Conservation (phyloP, 2,329 filamentous ascomycete species). For the Hortaea sp. region DNA sequence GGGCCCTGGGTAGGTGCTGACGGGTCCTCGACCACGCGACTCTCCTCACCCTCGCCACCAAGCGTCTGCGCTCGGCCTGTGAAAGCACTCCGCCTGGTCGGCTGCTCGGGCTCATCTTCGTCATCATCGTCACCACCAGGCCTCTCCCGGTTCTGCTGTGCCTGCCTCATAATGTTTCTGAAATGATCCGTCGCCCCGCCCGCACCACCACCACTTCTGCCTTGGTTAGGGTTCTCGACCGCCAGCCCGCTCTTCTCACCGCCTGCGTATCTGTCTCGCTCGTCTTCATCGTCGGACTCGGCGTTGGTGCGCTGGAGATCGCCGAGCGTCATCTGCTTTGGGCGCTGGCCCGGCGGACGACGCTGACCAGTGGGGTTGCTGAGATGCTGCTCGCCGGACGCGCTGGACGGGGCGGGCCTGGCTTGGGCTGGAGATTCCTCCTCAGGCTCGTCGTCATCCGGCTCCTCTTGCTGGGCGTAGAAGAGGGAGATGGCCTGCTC, state of each 20-base stretch:
- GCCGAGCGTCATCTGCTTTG: conserved; percentile 31
- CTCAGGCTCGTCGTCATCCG: conserved; percentile 11
- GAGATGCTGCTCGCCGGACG: background rate
- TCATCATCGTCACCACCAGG: conserved; percentile 40
- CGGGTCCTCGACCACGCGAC: conserved; percentile 57
- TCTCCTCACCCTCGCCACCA: conserved; percentile 66
- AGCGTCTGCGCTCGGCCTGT: conserved; percentile 64
- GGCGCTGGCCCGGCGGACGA: conserved; percentile 11
- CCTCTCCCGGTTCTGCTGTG: conserved; percentile 47
- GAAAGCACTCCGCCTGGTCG: conserved; percentile 39
- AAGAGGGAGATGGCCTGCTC: conserved; percentile 35
- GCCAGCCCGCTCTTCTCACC: conserved; percentile 74
- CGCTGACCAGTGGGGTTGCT: conserved; percentile 1
- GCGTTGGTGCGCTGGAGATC: conserved; percentile 41
- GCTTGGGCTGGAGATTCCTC: conserved; percentile 13
- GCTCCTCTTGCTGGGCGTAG: conserved; percentile 33
- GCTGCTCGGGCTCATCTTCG: conserved; percentile 29
- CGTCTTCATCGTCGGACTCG: conserved; percentile 49
- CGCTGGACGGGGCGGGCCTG: conserved; percentile 12
- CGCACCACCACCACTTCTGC: conserved; percentile 9
- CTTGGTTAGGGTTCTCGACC: conserved; percentile 52
- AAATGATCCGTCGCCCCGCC: conserved; percentile 33
- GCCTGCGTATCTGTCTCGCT: conserved; percentile 66
- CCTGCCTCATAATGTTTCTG: conserved; percentile 40
- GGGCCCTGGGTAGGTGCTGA: conserved; percentile 14